These are phyloP conservation scores for Lachnellula cervina DNA, from an alignment of 2,329 filamentous ascomycete genomes.

Conservation along the genomic window DNA sequence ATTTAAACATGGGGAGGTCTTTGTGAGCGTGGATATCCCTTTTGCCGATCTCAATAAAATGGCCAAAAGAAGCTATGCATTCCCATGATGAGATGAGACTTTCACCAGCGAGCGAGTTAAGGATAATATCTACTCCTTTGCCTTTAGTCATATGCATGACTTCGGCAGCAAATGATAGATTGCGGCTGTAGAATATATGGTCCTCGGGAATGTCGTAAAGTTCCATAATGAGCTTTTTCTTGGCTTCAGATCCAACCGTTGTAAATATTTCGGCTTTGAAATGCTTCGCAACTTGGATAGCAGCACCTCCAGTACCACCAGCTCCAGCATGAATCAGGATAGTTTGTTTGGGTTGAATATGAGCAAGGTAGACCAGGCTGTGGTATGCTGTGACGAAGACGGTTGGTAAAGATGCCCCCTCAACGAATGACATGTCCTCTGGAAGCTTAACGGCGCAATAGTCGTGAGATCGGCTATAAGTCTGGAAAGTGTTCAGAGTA, in stretches of 20 bases:
- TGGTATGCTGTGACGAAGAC: slow-evolving; percentile 19
- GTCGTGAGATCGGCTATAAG: background rate
- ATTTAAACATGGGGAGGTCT: slow-evolving; percentile 32
- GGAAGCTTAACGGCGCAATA: slow-evolving; percentile 7
- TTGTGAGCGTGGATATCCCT: slow-evolving; percentile 10
- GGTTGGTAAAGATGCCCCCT: slow-evolving; percentile 16
- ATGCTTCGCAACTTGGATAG: slow-evolving; percentile 27
- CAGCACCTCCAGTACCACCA: slow-evolving; percentile 30
- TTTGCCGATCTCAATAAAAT: slow-evolving; percentile 36
- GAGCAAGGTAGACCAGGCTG: slow-evolving; percentile 15
- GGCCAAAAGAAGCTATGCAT: slow-evolving; percentile 34
- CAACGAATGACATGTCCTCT: slow-evolving; percentile 8
- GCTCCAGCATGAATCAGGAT: slow-evolving; percentile 32
- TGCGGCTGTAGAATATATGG: slow-evolving; percentile 36
- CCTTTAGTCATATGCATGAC: slow-evolving; percentile 20
- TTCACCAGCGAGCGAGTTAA: slow-evolving; percentile 24
- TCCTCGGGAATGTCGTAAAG: slow-evolving; percentile 32
- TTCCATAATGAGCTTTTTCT: slow-evolving; percentile 26
- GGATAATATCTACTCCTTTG: slow-evolving; percentile 25
- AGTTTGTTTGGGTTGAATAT: slow-evolving; percentile 14
- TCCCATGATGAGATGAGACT: slow-evolving; percentile 39
- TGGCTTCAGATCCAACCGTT: slow-evolving; percentile 29
- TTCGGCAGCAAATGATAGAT: slow-evolving; percentile 33
- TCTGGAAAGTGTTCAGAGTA: slow-evolving; percentile 20
- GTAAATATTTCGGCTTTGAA: slow-evolving; percentile 24